Evolutionary conservation across 352 stramenopile genomes (phyloP).

Genomic region (Phytophthora pseudosyringae): DNA sequence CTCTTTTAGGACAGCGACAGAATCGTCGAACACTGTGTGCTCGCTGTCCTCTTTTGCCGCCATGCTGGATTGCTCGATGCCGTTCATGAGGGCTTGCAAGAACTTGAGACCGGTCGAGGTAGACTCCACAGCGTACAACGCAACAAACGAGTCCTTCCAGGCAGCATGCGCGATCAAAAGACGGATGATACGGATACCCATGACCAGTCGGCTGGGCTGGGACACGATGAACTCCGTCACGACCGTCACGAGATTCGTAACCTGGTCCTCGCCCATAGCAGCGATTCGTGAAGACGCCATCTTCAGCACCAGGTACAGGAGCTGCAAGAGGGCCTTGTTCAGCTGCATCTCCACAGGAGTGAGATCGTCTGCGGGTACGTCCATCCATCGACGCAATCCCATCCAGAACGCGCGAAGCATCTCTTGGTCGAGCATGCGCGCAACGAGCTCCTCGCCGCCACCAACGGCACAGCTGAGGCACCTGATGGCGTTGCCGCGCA

Average conservation of each 20-base stretch:
- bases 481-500: constrained; percentile 68
- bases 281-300: constrained; percentile 60
- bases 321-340: constrained; percentile 61
- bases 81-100: constrained; percentile 64
- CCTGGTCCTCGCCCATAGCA: constrained; percentile 59
- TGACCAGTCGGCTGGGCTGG: constrained; percentile 52
- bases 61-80: constrained; percentile 53
- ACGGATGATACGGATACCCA: constrained; percentile 76
- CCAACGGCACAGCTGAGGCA: constrained; percentile 72
- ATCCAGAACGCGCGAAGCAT: constrained; percentile 72
- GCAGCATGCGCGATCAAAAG: constrained; percentile 65
- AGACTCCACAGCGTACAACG: constrained; percentile 70
- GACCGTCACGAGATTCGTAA: constrained; percentile 67
- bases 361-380: constrained; percentile 43
- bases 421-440: constrained; percentile 75
- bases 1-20: constrained; percentile 64
- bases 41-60: constrained; percentile 29
- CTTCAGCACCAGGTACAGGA: constrained; percentile 75
- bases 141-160: constrained; percentile 82
- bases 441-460: constrained; percentile 58
- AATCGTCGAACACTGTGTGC: constrained; percentile 66
- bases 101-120: constrained; percentile 68
- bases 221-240: constrained; percentile 78
- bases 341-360: constrained; percentile 38
- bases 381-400: constrained; percentile 69